phyloP scores from a whole-genome alignment of 768 basidiomycete species.

The Leccinum longicurvipes region DNA sequence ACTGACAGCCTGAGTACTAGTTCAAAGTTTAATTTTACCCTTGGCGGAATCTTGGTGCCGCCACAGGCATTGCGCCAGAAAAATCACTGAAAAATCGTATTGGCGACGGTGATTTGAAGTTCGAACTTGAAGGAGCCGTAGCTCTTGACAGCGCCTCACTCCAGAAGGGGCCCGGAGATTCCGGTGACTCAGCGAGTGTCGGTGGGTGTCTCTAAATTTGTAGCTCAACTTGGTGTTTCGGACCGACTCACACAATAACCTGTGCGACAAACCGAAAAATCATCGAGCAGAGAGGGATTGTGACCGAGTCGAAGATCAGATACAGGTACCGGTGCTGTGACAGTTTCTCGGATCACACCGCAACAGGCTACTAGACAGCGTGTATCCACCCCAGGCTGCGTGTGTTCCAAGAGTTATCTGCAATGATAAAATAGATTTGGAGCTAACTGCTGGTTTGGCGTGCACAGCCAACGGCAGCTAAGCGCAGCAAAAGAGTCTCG shows the following conservation, averaged over 20 bases:
- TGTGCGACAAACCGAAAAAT: background rate
- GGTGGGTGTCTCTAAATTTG: background rate
- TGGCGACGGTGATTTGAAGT: no score
- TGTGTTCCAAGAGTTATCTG: background rate
- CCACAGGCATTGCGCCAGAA: no score
- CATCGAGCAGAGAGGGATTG: background rate
- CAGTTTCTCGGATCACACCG: constrained; percentile 1
- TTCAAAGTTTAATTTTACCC: no score
- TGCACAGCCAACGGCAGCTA: background rate
- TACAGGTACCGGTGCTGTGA: background rate
- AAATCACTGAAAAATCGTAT: no score
- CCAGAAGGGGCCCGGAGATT: no score
- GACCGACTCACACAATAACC: background rate
- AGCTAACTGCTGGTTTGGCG: background rate
- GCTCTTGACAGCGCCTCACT: background rate
- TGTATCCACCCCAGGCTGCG: no score
- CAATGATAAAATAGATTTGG: background rate
- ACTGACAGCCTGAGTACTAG: no score
- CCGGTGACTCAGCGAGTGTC: no score
- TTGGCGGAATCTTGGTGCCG: no score
- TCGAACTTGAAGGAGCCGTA: background rate
- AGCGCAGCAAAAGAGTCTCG: background rate
- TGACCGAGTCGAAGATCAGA: background rate
- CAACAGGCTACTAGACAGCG: background rate
- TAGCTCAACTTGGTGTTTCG: background rate